phyloP scores from a whole-genome alignment of 179 eudicot genomes.

The Patellifolia procumbens region DNA sequence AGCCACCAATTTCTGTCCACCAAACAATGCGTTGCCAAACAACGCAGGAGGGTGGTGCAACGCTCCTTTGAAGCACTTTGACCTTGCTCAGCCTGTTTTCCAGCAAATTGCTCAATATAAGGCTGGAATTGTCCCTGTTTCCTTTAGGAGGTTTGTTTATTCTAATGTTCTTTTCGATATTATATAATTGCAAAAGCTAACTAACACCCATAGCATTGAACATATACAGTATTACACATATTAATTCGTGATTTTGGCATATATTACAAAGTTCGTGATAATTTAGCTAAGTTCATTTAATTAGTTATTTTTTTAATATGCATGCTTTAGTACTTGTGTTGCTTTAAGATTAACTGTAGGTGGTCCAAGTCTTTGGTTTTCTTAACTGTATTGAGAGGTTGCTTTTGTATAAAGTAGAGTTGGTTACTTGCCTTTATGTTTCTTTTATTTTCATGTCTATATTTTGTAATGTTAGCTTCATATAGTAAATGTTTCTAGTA shows the following conservation, averaged over 20 bases:
- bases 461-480: neutral
- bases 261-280: no score
- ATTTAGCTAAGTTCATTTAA: no score
- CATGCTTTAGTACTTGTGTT: conserved; percentile 12
- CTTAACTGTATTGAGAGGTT: conserved; percentile 19
- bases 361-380: neutral
- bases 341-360: neutral
- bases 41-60: conserved; percentile 61
- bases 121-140: conserved; percentile 55
- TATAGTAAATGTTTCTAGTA: neutral
- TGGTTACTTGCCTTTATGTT: conserved; percentile 8
- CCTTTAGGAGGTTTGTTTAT: conserved; percentile 35
- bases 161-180: no score
- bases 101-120: conserved; percentile 46
- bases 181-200: no score
- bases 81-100: conserved; percentile 46
- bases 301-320: neutral
- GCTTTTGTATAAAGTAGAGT: conserved; percentile 18
- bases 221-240: no score
- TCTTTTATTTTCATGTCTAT: neutral
- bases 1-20: conserved; percentile 59
- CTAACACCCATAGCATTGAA: no score
- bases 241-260: no score
- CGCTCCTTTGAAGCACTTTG: conserved; percentile 41
- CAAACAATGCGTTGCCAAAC: conserved; percentile 48